Percentiles rank a stretch among this genome's conserved stretches.
Conservation (phyloP, 2,329 filamentous ascomycete species). For the Fusarium floridanum region DNA sequence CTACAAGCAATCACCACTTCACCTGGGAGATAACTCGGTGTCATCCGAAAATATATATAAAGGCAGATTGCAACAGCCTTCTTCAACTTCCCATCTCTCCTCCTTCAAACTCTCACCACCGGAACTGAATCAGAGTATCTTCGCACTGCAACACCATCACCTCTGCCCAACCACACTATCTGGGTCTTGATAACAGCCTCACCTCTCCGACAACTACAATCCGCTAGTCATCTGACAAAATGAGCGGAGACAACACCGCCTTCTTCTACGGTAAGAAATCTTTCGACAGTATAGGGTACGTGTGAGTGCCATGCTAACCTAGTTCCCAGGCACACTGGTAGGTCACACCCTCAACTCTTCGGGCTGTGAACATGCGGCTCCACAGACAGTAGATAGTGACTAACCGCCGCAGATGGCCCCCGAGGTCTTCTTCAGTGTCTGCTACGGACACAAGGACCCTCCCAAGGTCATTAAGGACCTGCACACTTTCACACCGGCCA, state of each 20-base stretch:
- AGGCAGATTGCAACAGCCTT: background rate
- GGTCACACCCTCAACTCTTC: background rate
- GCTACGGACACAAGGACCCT: constrained; percentile 70
- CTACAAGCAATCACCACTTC: background rate
- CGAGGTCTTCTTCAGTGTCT: constrained; percentile 86
- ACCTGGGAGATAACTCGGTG: background rate
- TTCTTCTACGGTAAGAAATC: constrained; percentile 70
- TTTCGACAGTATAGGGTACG: background rate
- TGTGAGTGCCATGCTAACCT: background rate
- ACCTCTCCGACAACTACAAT: background rate
- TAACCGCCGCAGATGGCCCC: constrained; percentile 75
- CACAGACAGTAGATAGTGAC: constrained; percentile 31
- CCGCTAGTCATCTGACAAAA: constrained; percentile 37
- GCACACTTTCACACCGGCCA: constrained; percentile 76
- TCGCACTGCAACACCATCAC: background rate
- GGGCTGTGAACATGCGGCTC: background rate
- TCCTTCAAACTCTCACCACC: background rate
- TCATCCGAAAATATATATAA: background rate
- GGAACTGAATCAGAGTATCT: background rate
- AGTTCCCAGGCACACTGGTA: constrained; percentile 52
- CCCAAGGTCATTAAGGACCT: constrained; percentile 66
- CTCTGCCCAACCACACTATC: background rate
- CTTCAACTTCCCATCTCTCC: background rate
- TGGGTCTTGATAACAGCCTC: background rate
- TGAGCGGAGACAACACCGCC: constrained; percentile 60